phyloP scores from a whole-genome alignment of 228 moss, liverwort and hornwort genomes.

The Sphagnum magellanicum region DNA sequence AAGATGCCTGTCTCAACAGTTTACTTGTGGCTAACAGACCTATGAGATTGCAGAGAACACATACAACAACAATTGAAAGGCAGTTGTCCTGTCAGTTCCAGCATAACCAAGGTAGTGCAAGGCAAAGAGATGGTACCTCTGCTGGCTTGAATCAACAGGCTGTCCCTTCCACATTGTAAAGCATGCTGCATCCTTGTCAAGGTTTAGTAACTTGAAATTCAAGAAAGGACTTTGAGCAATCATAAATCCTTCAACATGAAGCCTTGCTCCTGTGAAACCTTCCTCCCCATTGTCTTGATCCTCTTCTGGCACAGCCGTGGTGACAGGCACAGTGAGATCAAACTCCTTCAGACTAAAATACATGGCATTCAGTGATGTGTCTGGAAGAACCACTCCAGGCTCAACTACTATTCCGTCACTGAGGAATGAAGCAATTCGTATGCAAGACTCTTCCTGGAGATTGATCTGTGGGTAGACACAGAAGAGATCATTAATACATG shows the following conservation, averaged over 20 bases:
- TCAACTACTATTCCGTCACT: conserved; percentile 91
- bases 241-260: conserved; percentile 93
- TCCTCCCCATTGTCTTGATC: conserved; percentile 30
- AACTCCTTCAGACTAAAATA: conserved; percentile 92
- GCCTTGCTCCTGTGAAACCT: conserved; percentile 93
- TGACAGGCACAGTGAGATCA: conserved; percentile 81
- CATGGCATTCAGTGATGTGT: conserved; percentile 85
- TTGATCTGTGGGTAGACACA: conserved; percentile 58
- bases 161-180: conserved; percentile 96
- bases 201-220: conserved; percentile 67
- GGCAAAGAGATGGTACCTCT: conserved; percentile 29
- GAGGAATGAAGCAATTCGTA: conserved; percentile 90
- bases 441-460: conserved; percentile 87
- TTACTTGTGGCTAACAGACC: no score
- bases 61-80: no score
- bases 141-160: conserved; percentile 94
- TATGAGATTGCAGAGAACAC: no score
- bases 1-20: no score
- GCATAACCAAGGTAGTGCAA: neutral
- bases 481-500: neutral
- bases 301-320: conserved; percentile 49
- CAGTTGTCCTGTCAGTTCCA: no score
- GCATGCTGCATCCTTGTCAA: conserved; percentile 91
- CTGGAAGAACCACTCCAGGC: conserved; percentile 80
- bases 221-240: conserved; percentile 93